These are phyloP conservation scores for Cladorrhinum sp. DNA, from an alignment of 2,329 filamentous ascomycete genomes.

Conservation along the genomic window DNA sequence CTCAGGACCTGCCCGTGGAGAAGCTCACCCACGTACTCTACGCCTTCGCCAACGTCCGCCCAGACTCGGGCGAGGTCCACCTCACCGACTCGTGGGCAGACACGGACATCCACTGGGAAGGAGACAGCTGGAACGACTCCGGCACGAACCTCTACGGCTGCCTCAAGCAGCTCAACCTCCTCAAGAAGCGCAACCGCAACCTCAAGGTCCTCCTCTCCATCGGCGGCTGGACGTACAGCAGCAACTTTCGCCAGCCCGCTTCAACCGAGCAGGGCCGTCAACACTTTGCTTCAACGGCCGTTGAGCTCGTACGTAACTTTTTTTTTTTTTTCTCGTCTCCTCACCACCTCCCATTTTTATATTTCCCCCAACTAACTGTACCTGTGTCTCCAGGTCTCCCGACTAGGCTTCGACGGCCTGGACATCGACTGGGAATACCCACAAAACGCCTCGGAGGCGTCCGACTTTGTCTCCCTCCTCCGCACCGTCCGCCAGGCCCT, in stretches of 20 bases:
- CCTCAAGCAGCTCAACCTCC: slow-evolving; percentile 80
- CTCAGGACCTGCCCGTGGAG: slow-evolving; percentile 75
- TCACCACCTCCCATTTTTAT: not conserved
- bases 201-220: slow-evolving; percentile 84
- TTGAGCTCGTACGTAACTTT: slow-evolving; percentile 52
- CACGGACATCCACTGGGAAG: slow-evolving; percentile 70
- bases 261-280: slow-evolving; percentile 67
- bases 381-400: slow-evolving; percentile 49
- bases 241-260: slow-evolving; percentile 75
- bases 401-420: slow-evolving; percentile 73
- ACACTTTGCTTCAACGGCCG: slow-evolving; percentile 69
- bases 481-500: slow-evolving; percentile 54
- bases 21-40: slow-evolving; percentile 89
- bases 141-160: slow-evolving; percentile 86
- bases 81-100: slow-evolving; percentile 64
- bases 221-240: slow-evolving; percentile 88
- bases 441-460: slow-evolving; percentile 51
- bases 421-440: slow-evolving; percentile 71
- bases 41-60: slow-evolving; percentile 80
- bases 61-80: slow-evolving; percentile 76
- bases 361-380: not conserved
- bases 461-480: slow-evolving; percentile 59
- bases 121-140: slow-evolving; percentile 66
- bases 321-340: not conserved
- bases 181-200: slow-evolving; percentile 77